Evolutionary conservation across 2,329 filamentous ascomycete species (phyloP).

Genomic region (Xylariaceae sp.): DNA sequence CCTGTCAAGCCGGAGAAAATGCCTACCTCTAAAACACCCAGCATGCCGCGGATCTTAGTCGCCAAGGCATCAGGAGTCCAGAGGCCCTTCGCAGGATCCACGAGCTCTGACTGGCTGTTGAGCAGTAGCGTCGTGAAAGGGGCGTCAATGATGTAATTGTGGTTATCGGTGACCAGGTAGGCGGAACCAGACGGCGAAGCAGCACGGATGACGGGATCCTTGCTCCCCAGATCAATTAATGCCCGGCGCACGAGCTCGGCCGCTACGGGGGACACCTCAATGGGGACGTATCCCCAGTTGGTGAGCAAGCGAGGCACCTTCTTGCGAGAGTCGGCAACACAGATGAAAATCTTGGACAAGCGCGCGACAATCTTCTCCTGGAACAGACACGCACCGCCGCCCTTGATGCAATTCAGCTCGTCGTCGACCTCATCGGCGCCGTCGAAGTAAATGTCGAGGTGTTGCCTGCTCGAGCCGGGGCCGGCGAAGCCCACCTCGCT

Average conservation of each 20-base stretch:
- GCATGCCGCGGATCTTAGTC: constrained; percentile 70
- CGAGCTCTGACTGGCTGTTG: constrained; percentile 37
- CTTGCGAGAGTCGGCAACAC: constrained; percentile 90
- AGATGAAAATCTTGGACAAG: constrained; percentile 78
- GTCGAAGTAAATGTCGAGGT: constrained; percentile 89
- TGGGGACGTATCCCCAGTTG: constrained; percentile 79
- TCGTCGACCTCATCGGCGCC: constrained; percentile 96
- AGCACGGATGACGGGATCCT: constrained; percentile 65
- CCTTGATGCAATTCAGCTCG: constrained; percentile 95
- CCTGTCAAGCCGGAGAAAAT: constrained; percentile 84
- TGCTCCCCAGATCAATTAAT: constrained; percentile 68
- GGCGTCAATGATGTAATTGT: constrained; percentile 87
- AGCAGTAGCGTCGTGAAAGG: constrained; percentile 74
- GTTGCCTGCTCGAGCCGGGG: constrained; percentile 42
- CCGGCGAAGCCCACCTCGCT: constrained; percentile 39
- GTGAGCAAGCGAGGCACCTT: constrained; percentile 69
- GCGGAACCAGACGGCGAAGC: constrained; percentile 68
- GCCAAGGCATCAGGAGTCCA: constrained; percentile 81
- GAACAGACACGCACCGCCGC: constrained; percentile 93
- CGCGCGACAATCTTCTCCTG: constrained; percentile 95
- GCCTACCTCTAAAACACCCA: constrained; percentile 87
- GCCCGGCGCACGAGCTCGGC: constrained; percentile 71
- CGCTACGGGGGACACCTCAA: constrained; percentile 86
- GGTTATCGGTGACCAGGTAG: constrained; percentile 81
- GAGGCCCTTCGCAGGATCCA: constrained; percentile 57